Base-by-base conservation (phyloP, 257 asterid species). In the Primulina tabacum region DNA sequence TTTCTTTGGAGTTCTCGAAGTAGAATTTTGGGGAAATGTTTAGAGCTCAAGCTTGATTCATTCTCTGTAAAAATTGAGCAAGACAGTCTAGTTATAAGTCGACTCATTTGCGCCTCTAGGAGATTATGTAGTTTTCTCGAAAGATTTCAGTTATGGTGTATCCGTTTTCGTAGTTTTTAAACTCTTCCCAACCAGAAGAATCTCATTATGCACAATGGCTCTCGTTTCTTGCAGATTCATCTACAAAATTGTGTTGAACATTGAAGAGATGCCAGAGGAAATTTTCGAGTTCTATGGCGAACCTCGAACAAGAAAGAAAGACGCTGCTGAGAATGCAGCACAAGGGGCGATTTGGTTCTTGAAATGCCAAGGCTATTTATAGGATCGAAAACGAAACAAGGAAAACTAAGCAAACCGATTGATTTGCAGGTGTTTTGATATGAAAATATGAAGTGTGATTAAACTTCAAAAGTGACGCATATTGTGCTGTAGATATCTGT, bases 281-380 rank as follows among this genome's bases (percentile, higher is more conserved):
- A 64, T 52, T 37, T 26, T 89, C 37, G 97, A 91, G 79, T 81
- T 82, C 60, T 79, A 78, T 47, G 99, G 99, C 61, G 88, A 80
- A 60, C 75, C 86, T 64, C 79, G 67, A 66, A 16, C 68, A 21
- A 89, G 71, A 75, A 94, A 86, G 85, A 91, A 88, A 77, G 97
- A 89, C 37, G 97, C 97, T 4, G 80, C 95, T 6, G 93, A 91
- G 75, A 77, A 67, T 40, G 97, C 99, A 26, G 97, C 99, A 18
- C 79, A 81, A 60, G 97, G 89, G 35, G 92, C 87, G 7, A 84
- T 94, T 56, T 90, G 96, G 96, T 88, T 63, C 83, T 73, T 94
- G 58, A 77, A 82, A 74, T 72, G 76, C 17, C 82, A 79, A 81
- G 95, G 92, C 17, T 86, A 86, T 68, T 9, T 81, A 53, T 56